Evolutionary conservation across 192 early-diverging fungal genomes (phyloP).

Genomic region (Neocallimastix lanati): DNA sequence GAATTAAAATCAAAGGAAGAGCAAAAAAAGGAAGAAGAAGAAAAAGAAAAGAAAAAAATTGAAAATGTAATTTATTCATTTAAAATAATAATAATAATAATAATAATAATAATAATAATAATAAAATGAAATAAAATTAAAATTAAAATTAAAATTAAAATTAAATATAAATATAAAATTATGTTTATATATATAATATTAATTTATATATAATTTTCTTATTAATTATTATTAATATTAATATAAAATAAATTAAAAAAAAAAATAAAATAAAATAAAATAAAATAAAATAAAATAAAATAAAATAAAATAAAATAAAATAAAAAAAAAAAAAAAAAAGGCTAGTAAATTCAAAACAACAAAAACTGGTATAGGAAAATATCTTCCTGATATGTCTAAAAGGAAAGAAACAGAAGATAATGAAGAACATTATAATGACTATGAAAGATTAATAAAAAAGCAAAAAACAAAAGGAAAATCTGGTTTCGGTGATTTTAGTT

Average conservation of each 20-base stretch:
- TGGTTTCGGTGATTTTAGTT: neutral
- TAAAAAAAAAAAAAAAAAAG: no score
- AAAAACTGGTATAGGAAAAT: neutral
- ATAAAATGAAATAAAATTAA: no score
- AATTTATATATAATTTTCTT: neutral
- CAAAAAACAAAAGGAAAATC: neutral
- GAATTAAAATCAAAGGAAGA: constrained; percentile 41
- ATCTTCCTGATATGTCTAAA: neutral
- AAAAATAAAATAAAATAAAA: no score
- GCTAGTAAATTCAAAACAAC: neutral
- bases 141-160: no score
- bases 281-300: no score
- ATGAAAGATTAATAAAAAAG: neutral
- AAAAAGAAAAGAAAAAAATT: constrained; percentile 3
- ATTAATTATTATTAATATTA: neutral
- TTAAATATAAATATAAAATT: no score
- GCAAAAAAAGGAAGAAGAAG: constrained; percentile 19
- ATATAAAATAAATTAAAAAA: no score
- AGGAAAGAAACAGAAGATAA: neutral
- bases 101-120: no score
- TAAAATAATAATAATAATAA: no score
- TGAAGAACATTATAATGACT: neutral
- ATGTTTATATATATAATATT: no score
- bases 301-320: no score
- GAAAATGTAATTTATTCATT: neutral